A percentile compares a stretch with the other conserved stretches of the same genome.
These are phyloP conservation scores for Starmerella potacharoeniae DNA, from an alignment of 805 yeast genomes.

Conservation along the genomic window DNA sequence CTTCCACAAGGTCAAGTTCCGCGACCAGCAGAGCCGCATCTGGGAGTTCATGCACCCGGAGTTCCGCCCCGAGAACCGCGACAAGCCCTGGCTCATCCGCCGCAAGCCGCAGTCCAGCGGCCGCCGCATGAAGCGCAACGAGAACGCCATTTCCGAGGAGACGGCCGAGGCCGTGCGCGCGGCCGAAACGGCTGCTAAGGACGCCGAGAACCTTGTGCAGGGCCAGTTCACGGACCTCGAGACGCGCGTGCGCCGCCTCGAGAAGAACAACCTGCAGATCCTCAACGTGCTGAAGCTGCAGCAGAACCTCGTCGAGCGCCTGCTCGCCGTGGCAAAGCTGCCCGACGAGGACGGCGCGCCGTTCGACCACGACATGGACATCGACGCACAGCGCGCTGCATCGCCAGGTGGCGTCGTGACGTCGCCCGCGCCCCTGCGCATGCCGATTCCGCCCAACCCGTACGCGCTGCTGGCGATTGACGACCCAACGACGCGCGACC, in stretches of 20 bases:
- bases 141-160: conserved; percentile 5
- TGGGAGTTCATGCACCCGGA: conserved; percentile 96
- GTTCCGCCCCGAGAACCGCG: conserved; percentile 62
- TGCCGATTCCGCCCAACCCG: conserved; percentile 29
- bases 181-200: conserved; percentile 20
- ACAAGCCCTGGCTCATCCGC: conserved; percentile 76
- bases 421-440: background rate
- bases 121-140: conserved; percentile 13
- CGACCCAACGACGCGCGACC: conserved; percentile 51
- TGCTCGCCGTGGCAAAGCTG: conserved; percentile 7
- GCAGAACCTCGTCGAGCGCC: conserved; percentile 18
- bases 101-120: conserved; percentile 38
- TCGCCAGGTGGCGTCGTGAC: background rate
- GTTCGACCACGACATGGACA: background rate
- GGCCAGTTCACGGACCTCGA: conserved; percentile 14
- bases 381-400: background rate
- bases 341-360: conserved; percentile 5
- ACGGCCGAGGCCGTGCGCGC: conserved; percentile 21
- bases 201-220: conserved; percentile 12
- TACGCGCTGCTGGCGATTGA: conserved; percentile 38
- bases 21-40: conserved; percentile 20
- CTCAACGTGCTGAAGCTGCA: conserved; percentile 18
- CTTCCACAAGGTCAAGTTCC: conserved; percentile 85
- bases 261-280: conserved; percentile 15
- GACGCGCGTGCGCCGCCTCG: conserved; percentile 13